phyloP scores from a whole-genome alignment of 2,329 filamentous ascomycete genomes.

The Colletotrichum simmondsii region DNA sequence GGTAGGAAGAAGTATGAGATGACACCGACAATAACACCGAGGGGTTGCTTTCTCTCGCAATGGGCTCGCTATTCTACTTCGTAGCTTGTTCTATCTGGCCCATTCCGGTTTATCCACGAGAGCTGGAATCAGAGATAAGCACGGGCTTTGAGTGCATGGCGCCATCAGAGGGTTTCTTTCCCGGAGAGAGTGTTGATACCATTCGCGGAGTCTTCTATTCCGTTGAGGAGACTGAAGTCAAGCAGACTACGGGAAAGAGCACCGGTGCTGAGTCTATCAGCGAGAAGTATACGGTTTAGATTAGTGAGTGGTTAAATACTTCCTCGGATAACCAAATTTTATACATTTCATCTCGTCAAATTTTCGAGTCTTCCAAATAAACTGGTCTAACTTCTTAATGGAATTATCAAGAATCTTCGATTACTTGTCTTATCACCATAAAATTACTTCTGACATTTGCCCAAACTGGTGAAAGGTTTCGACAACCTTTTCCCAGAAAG shows the following conservation, averaged over 20 bases:
- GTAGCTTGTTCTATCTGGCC: slow-evolving; percentile 36
- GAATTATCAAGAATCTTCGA: too few relatives aligned
- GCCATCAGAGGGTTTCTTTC: slow-evolving; percentile 37
- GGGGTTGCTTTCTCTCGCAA: slow-evolving; percentile 48
- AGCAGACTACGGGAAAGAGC: neutral
- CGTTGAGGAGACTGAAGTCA: neutral
- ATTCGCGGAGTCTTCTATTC: slow-evolving; percentile 11
- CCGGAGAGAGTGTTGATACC: slow-evolving; percentile 33
- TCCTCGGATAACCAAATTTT: too few relatives aligned
- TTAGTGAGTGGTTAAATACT: too few relatives aligned
- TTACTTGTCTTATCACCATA: too few relatives aligned
- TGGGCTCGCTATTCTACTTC: slow-evolving; percentile 40
- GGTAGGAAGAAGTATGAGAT: slow-evolving; percentile 61
- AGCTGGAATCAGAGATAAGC: slow-evolving; percentile 19
- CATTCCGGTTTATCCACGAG: slow-evolving; percentile 35
- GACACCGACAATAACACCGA: slow-evolving; percentile 56
- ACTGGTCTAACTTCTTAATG: too few relatives aligned
- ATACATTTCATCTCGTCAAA: too few relatives aligned
- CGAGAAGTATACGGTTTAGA: neutral
- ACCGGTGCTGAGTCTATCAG: neutral
- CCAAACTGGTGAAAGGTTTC: too few relatives aligned
- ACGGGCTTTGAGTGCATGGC: slow-evolving; percentile 36
- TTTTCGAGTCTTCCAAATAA: too few relatives aligned
- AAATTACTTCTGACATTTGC: too few relatives aligned
- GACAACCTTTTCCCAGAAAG: too few relatives aligned